Conservation (phyloP, 2,329 filamentous ascomycete species). For the Podosphaera aphanis region DNA sequence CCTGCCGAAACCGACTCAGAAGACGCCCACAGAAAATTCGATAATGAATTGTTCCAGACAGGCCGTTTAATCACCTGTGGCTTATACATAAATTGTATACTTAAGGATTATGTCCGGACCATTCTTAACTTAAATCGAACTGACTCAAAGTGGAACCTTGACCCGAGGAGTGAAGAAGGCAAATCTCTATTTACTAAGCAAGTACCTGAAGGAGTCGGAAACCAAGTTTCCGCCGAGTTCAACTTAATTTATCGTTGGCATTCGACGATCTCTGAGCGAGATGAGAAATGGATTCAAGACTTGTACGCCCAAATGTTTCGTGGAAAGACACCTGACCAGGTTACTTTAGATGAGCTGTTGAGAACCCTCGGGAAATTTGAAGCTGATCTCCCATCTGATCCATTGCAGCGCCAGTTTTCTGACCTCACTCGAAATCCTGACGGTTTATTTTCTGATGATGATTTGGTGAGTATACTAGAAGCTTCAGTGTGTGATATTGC, state of each 20-base stretch:
- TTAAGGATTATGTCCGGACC: conserved; percentile 56
- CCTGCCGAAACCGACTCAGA: conserved; percentile 26
- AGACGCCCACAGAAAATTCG: conserved; percentile 39
- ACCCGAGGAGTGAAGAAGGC: conserved; percentile 46
- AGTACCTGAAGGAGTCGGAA: conserved; percentile 50
- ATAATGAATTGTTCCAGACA: conserved; percentile 61
- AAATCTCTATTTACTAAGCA: conserved; percentile 24
- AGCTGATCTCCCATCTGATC: conserved; percentile 35
- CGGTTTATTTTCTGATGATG: conserved; percentile 52
- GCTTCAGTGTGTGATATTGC: conserved; percentile 56
- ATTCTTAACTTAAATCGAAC: conserved; percentile 20
- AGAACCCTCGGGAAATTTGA: conserved; percentile 40
- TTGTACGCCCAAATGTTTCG: conserved; percentile 38
- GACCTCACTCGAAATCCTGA: conserved; percentile 38
- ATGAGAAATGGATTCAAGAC: conserved; percentile 60
- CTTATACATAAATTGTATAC: conserved; percentile 55
- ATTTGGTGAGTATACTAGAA: conserved; percentile 45
- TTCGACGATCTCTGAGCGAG: conserved; percentile 49
- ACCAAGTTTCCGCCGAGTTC: conserved; percentile 71
- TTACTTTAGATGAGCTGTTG: conserved; percentile 37
- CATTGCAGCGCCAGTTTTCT: conserved; percentile 43
- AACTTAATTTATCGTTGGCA: conserved; percentile 79
- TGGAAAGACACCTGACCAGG: conserved; percentile 24
- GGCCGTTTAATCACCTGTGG: conserved; percentile 52
- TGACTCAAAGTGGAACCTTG: conserved; percentile 34